Percentiles rank a stretch among this genome's conserved stretches.
Evolutionary conservation across 108 stramenopile species (phyloP).

Genomic region (Phaeodactylum tricornutum): DNA sequence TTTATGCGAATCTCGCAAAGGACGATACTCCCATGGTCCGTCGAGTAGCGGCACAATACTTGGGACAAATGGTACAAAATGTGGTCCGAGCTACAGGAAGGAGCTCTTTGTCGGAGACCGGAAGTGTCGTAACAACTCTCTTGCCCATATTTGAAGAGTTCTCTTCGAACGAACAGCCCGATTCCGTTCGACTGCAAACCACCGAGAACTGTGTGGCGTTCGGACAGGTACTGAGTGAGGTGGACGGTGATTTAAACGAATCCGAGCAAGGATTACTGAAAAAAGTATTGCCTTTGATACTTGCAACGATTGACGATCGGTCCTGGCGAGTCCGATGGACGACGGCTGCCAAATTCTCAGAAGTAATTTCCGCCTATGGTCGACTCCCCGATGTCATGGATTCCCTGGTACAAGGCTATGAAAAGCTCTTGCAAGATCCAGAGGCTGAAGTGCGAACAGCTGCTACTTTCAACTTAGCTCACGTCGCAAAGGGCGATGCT

Average conservation of each 20-base stretch:
- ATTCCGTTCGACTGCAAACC: constrained; percentile 91
- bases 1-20: constrained; percentile 67
- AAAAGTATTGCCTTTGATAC: constrained; percentile 64
- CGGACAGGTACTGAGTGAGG: constrained; percentile 56
- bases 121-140: constrained; percentile 32
- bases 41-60: constrained; percentile 70
- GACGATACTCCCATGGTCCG: constrained; percentile 97
- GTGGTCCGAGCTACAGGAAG: constrained; percentile 43
- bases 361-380: constrained; percentile 60
- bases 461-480: constrained; percentile 77
- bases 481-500: constrained; percentile 53
- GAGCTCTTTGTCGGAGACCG: constrained; percentile 22
- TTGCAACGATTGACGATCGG: constrained; percentile 82
- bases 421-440: constrained; percentile 80
- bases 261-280: constrained; percentile 34
- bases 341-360: constrained; percentile 80
- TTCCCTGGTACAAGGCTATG: constrained; percentile 72
- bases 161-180: constrained; percentile 87
- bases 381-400: constrained; percentile 51
- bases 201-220: constrained; percentile 83
- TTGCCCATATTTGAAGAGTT: constrained; percentile 74
- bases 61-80: constrained; percentile 59
- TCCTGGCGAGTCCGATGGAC: constrained; percentile 96
- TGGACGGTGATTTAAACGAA: constrained; percentile 8
- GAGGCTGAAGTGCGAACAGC: constrained; percentile 94